Base-by-base conservation (phyloP, 129 eudicot genomes). In the Escallonia herrerae region DNA sequence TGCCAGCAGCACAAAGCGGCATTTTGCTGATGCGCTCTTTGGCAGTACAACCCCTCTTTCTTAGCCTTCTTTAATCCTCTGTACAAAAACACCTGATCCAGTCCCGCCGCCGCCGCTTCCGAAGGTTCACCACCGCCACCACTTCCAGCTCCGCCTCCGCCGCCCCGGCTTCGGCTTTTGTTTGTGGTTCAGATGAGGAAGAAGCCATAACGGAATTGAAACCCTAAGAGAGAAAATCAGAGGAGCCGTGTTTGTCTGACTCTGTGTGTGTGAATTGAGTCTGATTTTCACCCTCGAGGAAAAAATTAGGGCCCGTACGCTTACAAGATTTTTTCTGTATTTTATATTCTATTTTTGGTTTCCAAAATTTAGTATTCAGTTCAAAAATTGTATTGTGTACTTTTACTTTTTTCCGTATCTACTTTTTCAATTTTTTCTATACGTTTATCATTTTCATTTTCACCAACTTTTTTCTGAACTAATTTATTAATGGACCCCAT, bases 1-100 rank as follows among this genome's bases (percentile, higher is more conserved):
- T 94, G 44, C 99, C 99, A 47, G 99, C 99, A 45, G 96, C 88
- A 71, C 91, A 93, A 33, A 97, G 99, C 14, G 97, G 97, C 99
- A 94, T 94, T 71, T 85, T 89, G 76, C 99, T 94, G 75, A 94
- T 94, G 15, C 99, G 83, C 76, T 94, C 99, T 61, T 89, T 94
- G 2, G 99, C 99, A 44, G 99, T 94, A 66, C 93, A 89, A 0
- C 99, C 96, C 57, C 99, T 74, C 61, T 89, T 81, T 83, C 81
- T 80, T 94, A 43, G 89, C 84, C 63, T 83, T 94, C 84, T 94
- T 94, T 63, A 82, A 44, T 52, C 95, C 97, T 84, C 86, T 84
- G 67, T 82, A 86, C 7, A 82, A 66, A 64, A 85, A 71, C 72
- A 89, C 70, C 37, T 81, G 69, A 56, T 82, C 80, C 13, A 60